phyloP scores from a whole-genome alignment of 2,329 filamentous ascomycete species.

The Fusarium tanahbumbuense region DNA sequence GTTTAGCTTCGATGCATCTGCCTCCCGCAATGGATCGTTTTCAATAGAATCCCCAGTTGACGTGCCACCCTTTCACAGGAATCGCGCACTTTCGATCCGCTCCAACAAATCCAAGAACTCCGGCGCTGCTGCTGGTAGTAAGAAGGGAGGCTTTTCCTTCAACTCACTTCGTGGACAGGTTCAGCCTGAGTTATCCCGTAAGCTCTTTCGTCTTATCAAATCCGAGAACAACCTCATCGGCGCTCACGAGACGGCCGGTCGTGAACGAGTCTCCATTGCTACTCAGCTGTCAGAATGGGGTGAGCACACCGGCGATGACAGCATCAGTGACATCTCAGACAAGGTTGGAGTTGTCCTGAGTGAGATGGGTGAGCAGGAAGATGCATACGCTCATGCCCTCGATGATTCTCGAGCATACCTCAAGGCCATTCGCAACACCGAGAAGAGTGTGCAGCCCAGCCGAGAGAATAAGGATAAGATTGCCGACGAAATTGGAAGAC shows the following conservation, averaged over 20 bases:
- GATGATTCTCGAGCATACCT: constrained; percentile 86
- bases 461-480: constrained; percentile 89
- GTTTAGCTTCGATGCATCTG: constrained; percentile 48
- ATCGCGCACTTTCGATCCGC: constrained; percentile 79
- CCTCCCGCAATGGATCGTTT: constrained; percentile 33
- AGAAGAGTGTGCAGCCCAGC: constrained; percentile 93
- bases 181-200: constrained; percentile 89
- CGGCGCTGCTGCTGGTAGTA: constrained; percentile 52
- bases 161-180: constrained; percentile 84
- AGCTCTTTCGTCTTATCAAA: constrained; percentile 93
- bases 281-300: constrained; percentile 97
- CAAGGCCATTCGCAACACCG: constrained; percentile 95
- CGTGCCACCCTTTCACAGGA: constrained; percentile 61
- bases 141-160: constrained; percentile 79
- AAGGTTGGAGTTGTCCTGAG: constrained; percentile 93
- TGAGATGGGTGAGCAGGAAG: constrained; percentile 95
- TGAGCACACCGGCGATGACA: constrained; percentile 88
- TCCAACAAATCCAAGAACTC: constrained; percentile 66
- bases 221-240: constrained; percentile 89
- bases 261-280: constrained; percentile 86
- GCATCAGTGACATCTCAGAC: constrained; percentile 89
- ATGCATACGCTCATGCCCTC: constrained; percentile 83
- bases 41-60: constrained; percentile 46
- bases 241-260: constrained; percentile 85
- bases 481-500: constrained; percentile 87